Percentiles rank a stretch among this genome's conserved stretches.
Conservation (phyloP, 805 yeast genomes). For the Metschnikowia proteae region DNA sequence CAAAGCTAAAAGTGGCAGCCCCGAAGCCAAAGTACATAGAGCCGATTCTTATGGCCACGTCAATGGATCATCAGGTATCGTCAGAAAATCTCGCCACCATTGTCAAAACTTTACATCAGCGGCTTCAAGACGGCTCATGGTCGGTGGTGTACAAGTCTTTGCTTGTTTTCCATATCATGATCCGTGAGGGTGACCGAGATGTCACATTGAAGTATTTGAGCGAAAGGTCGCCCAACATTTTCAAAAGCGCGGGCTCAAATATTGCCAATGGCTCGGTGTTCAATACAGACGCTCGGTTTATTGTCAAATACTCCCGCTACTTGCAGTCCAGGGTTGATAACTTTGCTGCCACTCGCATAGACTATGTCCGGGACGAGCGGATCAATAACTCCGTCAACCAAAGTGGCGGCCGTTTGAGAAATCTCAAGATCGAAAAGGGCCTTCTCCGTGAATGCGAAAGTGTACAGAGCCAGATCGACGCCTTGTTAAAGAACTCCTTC, state of each 20-base stretch:
- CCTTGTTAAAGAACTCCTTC: slow-evolving; percentile 69
- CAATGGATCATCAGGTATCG: slow-evolving; percentile 40
- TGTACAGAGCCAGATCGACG: slow-evolving; percentile 76
- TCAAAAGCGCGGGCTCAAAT: slow-evolving; percentile 39
- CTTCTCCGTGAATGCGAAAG: slow-evolving; percentile 80
- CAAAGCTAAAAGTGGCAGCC: slow-evolving; percentile 74
- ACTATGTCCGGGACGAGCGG: slow-evolving; percentile 73
- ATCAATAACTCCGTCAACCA: slow-evolving; percentile 43
- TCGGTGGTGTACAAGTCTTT: slow-evolving; percentile 84
- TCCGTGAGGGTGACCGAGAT: slow-evolving; percentile 84
- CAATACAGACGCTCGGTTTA: slow-evolving; percentile 48
- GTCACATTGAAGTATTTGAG: slow-evolving; percentile 62
- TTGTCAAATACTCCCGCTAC: slow-evolving; percentile 70
- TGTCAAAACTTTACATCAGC: slow-evolving; percentile 55
- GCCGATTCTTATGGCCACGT: slow-evolving; percentile 76
- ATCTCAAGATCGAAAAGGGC: slow-evolving; percentile 69
- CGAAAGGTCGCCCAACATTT: slow-evolving; percentile 45
- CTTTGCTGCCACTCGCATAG: slow-evolving; percentile 59
- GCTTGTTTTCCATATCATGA: slow-evolving; percentile 83
- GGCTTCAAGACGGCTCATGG: slow-evolving; percentile 84
- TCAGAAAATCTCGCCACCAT: slow-evolving; percentile 61
- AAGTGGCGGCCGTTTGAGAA: slow-evolving; percentile 58
- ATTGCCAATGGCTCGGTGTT: slow-evolving; percentile 37
- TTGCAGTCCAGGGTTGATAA: slow-evolving; percentile 65
- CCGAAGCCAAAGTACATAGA: slow-evolving; percentile 95